Evolutionary conservation across 2,329 filamentous ascomycete species (phyloP).

Genomic region (Cryphonectria japonica): DNA sequence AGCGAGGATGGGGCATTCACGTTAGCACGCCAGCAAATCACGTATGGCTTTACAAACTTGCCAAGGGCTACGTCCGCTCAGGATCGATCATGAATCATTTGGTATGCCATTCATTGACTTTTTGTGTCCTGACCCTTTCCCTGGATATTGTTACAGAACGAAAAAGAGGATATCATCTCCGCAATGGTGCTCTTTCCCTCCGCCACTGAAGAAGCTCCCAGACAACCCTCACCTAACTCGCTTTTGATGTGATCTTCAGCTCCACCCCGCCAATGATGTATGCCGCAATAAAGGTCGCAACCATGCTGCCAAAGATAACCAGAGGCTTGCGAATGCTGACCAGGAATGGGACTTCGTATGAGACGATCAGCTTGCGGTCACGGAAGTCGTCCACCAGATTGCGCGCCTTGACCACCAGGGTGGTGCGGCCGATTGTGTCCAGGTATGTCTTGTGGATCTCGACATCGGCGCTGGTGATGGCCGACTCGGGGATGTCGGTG

Average conservation of each 20-base stretch:
- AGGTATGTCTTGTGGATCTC: conserved; percentile 86
- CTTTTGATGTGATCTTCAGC: conserved; percentile 69
- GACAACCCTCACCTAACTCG: conserved; percentile 7
- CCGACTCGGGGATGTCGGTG: conserved; percentile 69
- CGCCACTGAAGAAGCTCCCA: background rate
- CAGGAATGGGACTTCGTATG: conserved; percentile 80
- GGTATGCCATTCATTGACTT: conserved; percentile 20
- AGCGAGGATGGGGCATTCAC: background rate
- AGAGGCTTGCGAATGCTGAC: conserved; percentile 85
- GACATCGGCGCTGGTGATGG: conserved; percentile 61
- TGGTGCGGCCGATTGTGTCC: conserved; percentile 87
- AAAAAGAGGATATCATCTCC: conserved; percentile 11
- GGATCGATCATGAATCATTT: conserved; percentile 16
- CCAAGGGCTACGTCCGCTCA: background rate
- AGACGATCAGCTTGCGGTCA: conserved; percentile 80
- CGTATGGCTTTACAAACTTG: background rate
- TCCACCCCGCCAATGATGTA: conserved; percentile 81
- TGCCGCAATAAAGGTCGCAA: conserved; percentile 73
- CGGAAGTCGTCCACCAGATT: conserved; percentile 92
- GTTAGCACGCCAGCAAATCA: background rate
- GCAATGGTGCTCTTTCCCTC: background rate
- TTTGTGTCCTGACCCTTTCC: conserved; percentile 13
- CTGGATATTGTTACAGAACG: conserved; percentile 20
- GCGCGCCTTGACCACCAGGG: conserved; percentile 75
- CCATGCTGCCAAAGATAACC: conserved; percentile 73